These are phyloP conservation scores for Leishmania gerbilli DNA, from an alignment of 208 protist genomes.

Conservation along the genomic window DNA sequence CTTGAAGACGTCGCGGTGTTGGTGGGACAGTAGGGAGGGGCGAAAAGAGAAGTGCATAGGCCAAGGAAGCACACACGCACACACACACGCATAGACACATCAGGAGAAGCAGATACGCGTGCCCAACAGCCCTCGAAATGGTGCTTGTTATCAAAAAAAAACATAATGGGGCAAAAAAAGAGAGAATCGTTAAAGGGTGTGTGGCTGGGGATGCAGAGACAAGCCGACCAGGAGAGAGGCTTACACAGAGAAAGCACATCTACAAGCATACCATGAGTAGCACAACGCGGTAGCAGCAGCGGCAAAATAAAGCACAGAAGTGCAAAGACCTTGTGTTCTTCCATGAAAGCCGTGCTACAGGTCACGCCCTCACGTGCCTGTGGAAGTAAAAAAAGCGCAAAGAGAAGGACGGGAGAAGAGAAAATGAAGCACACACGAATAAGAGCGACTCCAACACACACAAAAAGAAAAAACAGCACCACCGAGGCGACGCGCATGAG, in stretches of 20 bases:
- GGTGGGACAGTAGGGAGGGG: not conserved
- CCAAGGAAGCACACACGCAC: not conserved
- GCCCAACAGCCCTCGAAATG: not conserved
- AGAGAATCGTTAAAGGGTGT: not conserved
- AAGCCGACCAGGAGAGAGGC: not conserved
- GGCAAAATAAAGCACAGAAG: not conserved
- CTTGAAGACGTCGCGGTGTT: not conserved
- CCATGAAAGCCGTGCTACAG: not conserved
- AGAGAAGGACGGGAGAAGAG: not conserved
- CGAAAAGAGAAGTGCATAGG: not conserved
- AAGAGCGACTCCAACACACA: not conserved
- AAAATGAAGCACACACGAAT: not conserved
- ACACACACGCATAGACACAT: not conserved
- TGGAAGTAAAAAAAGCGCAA: not conserved
- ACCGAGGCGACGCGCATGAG: not conserved
- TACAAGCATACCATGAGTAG: not conserved
- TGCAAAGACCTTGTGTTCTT: not conserved
- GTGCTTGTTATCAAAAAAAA: not conserved
- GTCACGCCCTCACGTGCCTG: not conserved
- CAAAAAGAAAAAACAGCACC: not conserved
- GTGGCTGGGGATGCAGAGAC: not conserved
- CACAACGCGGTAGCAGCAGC: not conserved
- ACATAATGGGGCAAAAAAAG: not conserved
- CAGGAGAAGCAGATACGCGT: not conserved
- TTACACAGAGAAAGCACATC: not conserved